Evolutionary conservation across 208 protist species (phyloP).

Genomic region (Wallacemonas sp.): DNA sequence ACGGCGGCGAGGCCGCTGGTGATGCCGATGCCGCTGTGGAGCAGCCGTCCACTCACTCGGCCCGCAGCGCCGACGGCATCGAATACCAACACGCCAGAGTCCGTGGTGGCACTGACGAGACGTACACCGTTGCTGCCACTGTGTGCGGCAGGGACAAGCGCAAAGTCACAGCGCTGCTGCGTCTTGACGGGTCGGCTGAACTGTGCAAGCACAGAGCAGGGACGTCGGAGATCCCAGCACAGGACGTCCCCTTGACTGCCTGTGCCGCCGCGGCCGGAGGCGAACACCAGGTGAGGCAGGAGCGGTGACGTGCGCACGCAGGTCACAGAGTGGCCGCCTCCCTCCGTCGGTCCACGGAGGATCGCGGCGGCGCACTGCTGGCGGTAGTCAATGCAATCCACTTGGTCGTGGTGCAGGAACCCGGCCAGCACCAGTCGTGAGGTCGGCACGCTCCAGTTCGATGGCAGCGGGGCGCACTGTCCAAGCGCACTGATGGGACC

Average conservation of each 20-base stretch:
- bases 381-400: slow-evolving; percentile 68
- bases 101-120: slow-evolving; percentile 44
- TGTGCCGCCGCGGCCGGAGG: slow-evolving; percentile 16
- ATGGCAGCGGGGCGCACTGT: not conserved
- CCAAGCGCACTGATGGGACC: slow-evolving; percentile 20
- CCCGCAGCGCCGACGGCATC: not conserved
- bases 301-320: slow-evolving; percentile 14
- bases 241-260: slow-evolving; percentile 43
- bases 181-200: slow-evolving; percentile 30
- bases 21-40: slow-evolving; percentile 16
- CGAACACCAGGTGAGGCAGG: slow-evolving; percentile 31
- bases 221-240: slow-evolving; percentile 66
- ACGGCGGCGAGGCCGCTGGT: slow-evolving; percentile 31
- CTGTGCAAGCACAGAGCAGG: slow-evolving; percentile 21
- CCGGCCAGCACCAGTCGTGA: slow-evolving; percentile 35
- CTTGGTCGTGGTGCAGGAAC: slow-evolving; percentile 42
- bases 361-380: slow-evolving; percentile 39
- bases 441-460: not conserved
- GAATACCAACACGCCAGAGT: slow-evolving; percentile 46
- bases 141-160: slow-evolving; percentile 23
- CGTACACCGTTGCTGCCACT: not conserved
- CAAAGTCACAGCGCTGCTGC: slow-evolving; percentile 52
- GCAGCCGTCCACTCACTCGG: not conserved
- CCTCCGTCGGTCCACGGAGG: slow-evolving; percentile 27
- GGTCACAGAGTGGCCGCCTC: slow-evolving; percentile 15